Base-by-base conservation (phyloP, 805 yeast species). In the Citeromyces matritensis region DNA sequence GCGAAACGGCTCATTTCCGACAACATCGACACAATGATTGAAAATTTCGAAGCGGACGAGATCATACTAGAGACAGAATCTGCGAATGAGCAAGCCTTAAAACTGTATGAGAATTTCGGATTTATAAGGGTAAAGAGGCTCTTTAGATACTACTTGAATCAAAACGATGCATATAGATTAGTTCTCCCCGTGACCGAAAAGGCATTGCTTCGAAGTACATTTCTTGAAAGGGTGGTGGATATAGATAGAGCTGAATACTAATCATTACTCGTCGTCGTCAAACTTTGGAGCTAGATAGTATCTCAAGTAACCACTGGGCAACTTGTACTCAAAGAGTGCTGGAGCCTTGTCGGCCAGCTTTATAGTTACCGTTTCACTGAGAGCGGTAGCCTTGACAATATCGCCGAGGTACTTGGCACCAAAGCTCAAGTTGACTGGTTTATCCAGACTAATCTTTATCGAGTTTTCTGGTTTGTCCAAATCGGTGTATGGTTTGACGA, bases 231-330 rank as follows among this genome's bases (percentile, higher is more conserved):
- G 12, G 13, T 19, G 27, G 27, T 37, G 24, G 26, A 31, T 28
- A 30, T 36, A 31, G 26, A 31, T 27, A 34, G 23, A 24, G 14
- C 9, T 13, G 11, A 12, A 15, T 23, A 29, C 12, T 27, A 27
- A 33, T 31, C 31, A 21, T 49, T 60, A 72, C 41, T 81, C 91
- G 40, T 82, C 94, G 40, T 86, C 97, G 42, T 81, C 95, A 53
- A 91, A 84, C 68, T 91, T 88, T 37, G 98, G 98, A 44, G 98
- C 98, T 55, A 91, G 69, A 70, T 82, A 91, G 71, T 81, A 91
- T 54, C 95, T 78, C 54, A 91, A 65, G 58, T 83, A 82, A 33
- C 98, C 98, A 55, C 88, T 80, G 39, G 84, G 76, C 50, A 91
- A 65, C 57, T 78, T 79, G 61, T 78, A 91, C 60, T 88, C 96